phyloP scores from a whole-genome alignment of 768 basidiomycete species.

The Tulasnella sp. region DNA sequence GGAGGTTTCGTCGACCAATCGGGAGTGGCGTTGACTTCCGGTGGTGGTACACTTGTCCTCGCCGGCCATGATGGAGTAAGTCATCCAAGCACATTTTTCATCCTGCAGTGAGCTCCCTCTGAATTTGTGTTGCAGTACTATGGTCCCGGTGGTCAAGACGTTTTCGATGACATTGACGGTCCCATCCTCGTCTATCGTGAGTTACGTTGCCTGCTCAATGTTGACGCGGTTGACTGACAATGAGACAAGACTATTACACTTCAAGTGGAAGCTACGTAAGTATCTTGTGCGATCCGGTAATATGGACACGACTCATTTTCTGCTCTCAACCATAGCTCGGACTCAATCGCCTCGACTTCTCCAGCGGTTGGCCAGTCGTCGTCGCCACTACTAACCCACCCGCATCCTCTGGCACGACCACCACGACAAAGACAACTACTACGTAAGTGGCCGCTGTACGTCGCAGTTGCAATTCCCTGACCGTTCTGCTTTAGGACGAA shows the following conservation, averaged over 20 bases:
- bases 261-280: constrained; percentile 19
- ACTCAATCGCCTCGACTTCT: neutral
- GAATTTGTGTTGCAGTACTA: constrained; percentile 20
- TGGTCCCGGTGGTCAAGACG: constrained; percentile 46
- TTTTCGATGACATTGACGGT: constrained; percentile 34
- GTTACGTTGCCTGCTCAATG: constrained; percentile 17
- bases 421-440: neutral
- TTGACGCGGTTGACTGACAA: neutral
- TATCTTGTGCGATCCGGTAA: neutral
- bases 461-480: too few species aligned
- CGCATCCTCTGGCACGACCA: neutral
- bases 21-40: constrained; percentile 34
- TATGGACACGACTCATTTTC: neutral
- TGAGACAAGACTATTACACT: constrained; percentile 38
- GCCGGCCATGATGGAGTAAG: neutral
- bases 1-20: constrained; percentile 38
- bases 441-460: neutral
- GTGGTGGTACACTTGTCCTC: constrained; percentile 36
- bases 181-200: constrained; percentile 41
- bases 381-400: neutral
- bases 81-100: neutral
- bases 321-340: neutral
- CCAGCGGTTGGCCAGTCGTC: neutral
- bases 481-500: neutral
- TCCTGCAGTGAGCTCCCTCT: neutral